Conservation (phyloP, 73 alveolate genomes). For the Paramecium sonneborni region DNA sequence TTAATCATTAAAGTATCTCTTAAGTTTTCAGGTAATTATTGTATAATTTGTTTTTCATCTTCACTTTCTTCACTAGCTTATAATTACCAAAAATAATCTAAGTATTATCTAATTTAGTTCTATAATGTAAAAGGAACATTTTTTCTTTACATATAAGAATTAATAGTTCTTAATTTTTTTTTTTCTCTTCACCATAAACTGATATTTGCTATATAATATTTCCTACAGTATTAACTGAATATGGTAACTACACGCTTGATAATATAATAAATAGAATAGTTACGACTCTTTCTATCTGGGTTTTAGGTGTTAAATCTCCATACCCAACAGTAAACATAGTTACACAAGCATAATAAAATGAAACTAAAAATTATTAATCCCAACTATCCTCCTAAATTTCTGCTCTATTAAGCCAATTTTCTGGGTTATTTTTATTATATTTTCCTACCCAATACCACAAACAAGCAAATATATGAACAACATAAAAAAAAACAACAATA, state of each 20-base stretch:
- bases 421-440: constrained; percentile 15
- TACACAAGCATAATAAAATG: constrained; percentile 76
- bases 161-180: constrained; percentile 69
- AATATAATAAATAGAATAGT: constrained; percentile 70
- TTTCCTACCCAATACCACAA: constrained; percentile 51
- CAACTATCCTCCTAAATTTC: constrained; percentile 28
- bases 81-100: constrained; percentile 72
- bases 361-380: constrained; percentile 59
- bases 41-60: constrained; percentile 12
- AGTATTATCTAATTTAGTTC: constrained; percentile 69
- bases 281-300: constrained; percentile 60
- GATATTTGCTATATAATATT: constrained; percentile 57
- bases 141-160: constrained; percentile 66
- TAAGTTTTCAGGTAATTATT: constrained; percentile 3
- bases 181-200: constrained; percentile 66
- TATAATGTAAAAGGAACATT: constrained; percentile 65
- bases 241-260: constrained; percentile 85
- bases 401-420: constrained; percentile 61
- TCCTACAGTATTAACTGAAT: constrained; percentile 78
- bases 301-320: constrained; percentile 75
- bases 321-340: constrained; percentile 83
- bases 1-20: background rate
- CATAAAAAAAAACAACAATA: constrained; percentile 1
- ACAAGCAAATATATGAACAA: constrained; percentile 35
- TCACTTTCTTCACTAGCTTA: background rate